phyloP scores from a whole-genome alignment of 257 asterid species.

The Primulina tabacum region DNA sequence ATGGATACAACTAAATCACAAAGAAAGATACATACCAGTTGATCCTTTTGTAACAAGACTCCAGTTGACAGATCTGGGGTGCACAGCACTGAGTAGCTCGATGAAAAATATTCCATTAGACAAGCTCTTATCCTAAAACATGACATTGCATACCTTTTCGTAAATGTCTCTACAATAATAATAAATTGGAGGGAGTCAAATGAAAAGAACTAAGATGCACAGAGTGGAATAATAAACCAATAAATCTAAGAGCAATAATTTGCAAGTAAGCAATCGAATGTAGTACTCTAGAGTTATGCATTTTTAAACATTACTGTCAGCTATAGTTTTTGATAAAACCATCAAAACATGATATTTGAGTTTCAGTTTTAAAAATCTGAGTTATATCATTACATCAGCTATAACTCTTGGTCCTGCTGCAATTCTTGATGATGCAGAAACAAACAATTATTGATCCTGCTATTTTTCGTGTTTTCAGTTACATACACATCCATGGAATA shows the following conservation, averaged over 20 bases:
- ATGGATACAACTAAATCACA: slow-evolving; percentile 2
- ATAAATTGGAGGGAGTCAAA: background rate
- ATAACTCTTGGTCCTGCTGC: background rate
- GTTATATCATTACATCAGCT: background rate
- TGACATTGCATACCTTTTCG: slow-evolving; percentile 5
- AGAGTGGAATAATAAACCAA: background rate
- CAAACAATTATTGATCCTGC: background rate
- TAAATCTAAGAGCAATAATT: background rate
- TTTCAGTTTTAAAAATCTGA: background rate
- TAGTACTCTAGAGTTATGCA: background rate
- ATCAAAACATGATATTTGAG: background rate
- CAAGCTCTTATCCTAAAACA: slow-evolving; percentile 79
- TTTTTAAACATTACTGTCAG: no score
- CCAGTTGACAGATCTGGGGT: slow-evolving; percentile 97
- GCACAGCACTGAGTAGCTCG: slow-evolving; percentile 93
- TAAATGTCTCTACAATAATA: background rate
- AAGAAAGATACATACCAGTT: slow-evolving; percentile 47
- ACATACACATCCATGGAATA: background rate
- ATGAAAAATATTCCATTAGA: slow-evolving; percentile 84
- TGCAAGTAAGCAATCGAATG: background rate
- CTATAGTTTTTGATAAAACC: no score
- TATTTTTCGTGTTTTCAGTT: background rate
- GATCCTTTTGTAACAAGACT: slow-evolving; percentile 91
- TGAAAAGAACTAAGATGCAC: background rate
- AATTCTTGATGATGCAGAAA: background rate